Conservation (phyloP, 495 filamentous ascomycete genomes). For the Aspergillus baeticus region DNA sequence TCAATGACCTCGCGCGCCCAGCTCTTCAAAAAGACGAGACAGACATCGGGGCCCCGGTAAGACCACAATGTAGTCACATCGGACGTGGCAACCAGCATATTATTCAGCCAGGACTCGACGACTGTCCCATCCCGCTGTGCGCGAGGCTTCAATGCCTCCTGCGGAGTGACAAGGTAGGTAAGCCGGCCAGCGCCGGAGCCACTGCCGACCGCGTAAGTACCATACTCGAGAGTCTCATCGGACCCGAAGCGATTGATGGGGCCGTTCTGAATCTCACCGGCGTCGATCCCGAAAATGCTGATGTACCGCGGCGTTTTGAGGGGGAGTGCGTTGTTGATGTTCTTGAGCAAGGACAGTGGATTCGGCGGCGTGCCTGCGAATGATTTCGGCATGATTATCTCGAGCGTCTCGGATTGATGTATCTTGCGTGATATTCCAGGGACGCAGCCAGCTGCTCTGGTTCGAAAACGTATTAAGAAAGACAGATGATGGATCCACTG, state of each 20-base stretch:
- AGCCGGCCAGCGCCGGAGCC: constrained; percentile 35
- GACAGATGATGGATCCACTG: too few relatives aligned
- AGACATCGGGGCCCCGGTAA: constrained; percentile 60
- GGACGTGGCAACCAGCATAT: too few relatives aligned
- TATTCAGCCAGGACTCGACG: constrained; percentile 10
- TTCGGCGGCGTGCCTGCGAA: too few relatives aligned
- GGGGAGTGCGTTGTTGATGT: constrained; percentile 61
- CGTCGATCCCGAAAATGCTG: constrained; percentile 66
- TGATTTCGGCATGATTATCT: too few relatives aligned
- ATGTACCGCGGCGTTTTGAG: constrained; percentile 57
- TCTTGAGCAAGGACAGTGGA: too few relatives aligned
- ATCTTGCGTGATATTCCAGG: too few relatives aligned
- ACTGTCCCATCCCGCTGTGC: constrained; percentile 55
- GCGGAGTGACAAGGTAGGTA: constrained; percentile 53
- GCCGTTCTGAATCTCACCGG: constrained; percentile 57
- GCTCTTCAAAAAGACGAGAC: constrained; percentile 58
- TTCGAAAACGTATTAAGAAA: too few relatives aligned
- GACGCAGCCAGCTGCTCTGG: too few relatives aligned
- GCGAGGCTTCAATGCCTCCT: constrained; percentile 53
- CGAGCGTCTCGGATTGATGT: too few relatives aligned
- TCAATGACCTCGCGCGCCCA: constrained; percentile 58
- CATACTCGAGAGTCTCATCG: too few relatives aligned
- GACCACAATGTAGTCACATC: too few relatives aligned
- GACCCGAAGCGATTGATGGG: too few relatives aligned
- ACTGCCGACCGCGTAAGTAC: constrained; percentile 20